Conservation (phyloP, 1,284 basidiomycete species). For the Pisolithus thermaeus region DNA sequence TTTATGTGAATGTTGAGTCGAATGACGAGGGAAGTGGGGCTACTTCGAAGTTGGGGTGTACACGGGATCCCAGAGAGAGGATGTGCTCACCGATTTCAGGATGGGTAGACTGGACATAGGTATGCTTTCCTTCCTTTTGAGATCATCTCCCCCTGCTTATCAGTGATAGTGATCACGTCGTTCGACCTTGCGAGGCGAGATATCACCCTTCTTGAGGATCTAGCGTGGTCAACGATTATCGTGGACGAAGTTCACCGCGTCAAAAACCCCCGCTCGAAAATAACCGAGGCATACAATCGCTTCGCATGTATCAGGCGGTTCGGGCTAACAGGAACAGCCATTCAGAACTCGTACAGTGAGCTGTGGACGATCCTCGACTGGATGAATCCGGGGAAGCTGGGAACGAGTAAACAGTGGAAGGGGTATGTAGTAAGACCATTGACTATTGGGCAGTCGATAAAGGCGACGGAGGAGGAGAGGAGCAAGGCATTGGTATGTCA, state of each 20-base stretch:
- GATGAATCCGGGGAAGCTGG: constrained; percentile 68
- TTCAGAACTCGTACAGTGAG: constrained; percentile 83
- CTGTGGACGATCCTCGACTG: constrained; percentile 81
- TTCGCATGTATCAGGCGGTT: constrained; percentile 63
- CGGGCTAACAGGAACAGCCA: constrained; percentile 78
- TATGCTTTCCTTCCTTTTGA: constrained; percentile 29
- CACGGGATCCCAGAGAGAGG: constrained; percentile 45
- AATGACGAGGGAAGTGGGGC: constrained; percentile 51
- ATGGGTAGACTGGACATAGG: constrained; percentile 71
- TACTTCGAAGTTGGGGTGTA: constrained; percentile 77
- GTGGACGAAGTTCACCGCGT: constrained; percentile 82
- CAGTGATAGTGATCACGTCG: constrained; percentile 56
- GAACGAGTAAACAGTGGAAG: constrained; percentile 65
- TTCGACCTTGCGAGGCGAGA: constrained; percentile 65
- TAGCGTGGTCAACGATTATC: constrained; percentile 66
- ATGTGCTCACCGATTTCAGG: constrained; percentile 62
- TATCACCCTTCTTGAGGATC: constrained; percentile 57
- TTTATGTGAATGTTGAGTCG: not conserved
- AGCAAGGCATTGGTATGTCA: constrained; percentile 46
- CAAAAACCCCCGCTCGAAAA: constrained; percentile 65
- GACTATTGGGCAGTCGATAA: constrained; percentile 60
- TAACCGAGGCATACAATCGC: constrained; percentile 56
- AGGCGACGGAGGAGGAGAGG: constrained; percentile 57
- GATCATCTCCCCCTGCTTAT: not conserved
- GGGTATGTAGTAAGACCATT: constrained; percentile 61